These are phyloP conservation scores for Phyllosticta paracitricarpa DNA, from an alignment of 2,329 filamentous ascomycete genomes.

Conservation along the genomic window DNA sequence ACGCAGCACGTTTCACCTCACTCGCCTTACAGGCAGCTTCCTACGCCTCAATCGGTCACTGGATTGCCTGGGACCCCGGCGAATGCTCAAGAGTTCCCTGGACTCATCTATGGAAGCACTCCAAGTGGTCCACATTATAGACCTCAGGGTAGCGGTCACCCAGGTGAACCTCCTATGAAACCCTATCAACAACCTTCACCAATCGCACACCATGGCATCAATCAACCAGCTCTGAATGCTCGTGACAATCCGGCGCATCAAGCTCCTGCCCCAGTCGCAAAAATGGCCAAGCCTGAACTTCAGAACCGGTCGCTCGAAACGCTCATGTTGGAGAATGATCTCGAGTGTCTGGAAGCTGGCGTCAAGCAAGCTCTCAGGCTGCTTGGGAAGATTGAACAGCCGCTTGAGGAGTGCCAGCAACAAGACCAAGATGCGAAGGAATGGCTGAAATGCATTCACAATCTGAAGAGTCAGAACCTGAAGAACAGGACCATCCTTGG, in stretches of 20 bases:
- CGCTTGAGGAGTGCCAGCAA: slow-evolving; percentile 18
- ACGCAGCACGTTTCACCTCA: background rate
- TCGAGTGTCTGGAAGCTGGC: slow-evolving; percentile 30
- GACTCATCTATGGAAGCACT: background rate
- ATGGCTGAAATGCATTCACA: slow-evolving; percentile 35
- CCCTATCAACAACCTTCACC: background rate
- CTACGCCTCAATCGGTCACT: background rate
- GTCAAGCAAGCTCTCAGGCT: slow-evolving; percentile 29
- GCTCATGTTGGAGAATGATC: slow-evolving; percentile 22
- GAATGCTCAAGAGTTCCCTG: background rate
- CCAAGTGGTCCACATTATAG: background rate
- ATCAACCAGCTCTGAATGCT: background rate
- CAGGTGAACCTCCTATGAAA: background rate
- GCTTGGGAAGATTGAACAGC: slow-evolving; percentile 24
- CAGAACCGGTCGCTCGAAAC: slow-evolving; percentile 18
- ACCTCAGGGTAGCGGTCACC: background rate
- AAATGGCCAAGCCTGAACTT: background rate
- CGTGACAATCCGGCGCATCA: background rate
- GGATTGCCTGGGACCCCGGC: background rate
- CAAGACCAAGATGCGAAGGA: slow-evolving; percentile 22
- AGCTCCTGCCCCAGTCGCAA: background rate
- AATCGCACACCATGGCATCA: background rate
- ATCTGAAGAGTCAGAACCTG: slow-evolving; percentile 29
- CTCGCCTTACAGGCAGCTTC: background rate
- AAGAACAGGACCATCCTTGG: slow-evolving; percentile 43